Conservation (phyloP, 345 rosid species). For the Reutealis trisperma region DNA sequence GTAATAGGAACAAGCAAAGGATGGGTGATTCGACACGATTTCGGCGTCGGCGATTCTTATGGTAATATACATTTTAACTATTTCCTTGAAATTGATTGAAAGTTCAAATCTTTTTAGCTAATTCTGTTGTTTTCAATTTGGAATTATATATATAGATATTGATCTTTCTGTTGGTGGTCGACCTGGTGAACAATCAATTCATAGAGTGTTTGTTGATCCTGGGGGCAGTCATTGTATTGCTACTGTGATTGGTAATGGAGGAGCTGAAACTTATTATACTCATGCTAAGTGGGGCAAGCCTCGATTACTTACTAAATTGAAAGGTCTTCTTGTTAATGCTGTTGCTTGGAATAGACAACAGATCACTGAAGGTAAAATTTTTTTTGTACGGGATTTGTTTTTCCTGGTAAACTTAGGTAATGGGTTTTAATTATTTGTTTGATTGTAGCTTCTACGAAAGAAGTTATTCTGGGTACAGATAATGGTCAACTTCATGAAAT, state of each 20-base stretch:
- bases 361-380: slow-evolving; percentile 81
- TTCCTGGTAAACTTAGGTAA: neutral
- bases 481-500: slow-evolving; percentile 91
- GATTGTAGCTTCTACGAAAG: slow-evolving; percentile 81
- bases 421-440: slow-evolving; percentile 1
- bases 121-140: neutral
- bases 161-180: slow-evolving; percentile 90
- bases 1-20: slow-evolving; percentile 91
- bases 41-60: slow-evolving; percentile 72
- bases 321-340: slow-evolving; percentile 79
- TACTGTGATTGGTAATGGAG: slow-evolving; percentile 73
- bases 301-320: slow-evolving; percentile 69
- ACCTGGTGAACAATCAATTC: slow-evolving; percentile 87
- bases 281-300: slow-evolving; percentile 98
- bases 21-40: slow-evolving; percentile 91
- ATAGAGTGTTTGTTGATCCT: slow-evolving; percentile 93
- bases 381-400: neutral
- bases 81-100: neutral
- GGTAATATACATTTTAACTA: slow-evolving; percentile 25
- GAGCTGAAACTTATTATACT: slow-evolving; percentile 84
- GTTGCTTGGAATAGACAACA: slow-evolving; percentile 97
- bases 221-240: slow-evolving; percentile 97
- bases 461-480: slow-evolving; percentile 85
- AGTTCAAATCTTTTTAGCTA: neutral
- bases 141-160: slow-evolving; percentile 44